Evolutionary conservation across 192 early-diverging fungal genomes (phyloP).

Genomic region (Backusella parvicylindrica): DNA sequence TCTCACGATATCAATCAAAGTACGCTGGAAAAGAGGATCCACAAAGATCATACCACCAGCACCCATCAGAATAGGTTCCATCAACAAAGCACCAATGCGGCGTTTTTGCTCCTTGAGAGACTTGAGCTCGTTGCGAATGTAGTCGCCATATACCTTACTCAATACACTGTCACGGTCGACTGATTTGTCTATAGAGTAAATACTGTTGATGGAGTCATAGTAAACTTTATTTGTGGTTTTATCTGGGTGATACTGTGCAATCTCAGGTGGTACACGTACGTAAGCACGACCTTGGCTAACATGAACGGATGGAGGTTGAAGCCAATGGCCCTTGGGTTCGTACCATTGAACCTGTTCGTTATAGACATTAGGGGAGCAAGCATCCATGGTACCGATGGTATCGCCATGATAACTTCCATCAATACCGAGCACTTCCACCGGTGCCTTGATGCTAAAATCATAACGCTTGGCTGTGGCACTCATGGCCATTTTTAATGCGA

Average conservation of each 20-base stretch:
- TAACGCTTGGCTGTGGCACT: slow-evolving; percentile 45
- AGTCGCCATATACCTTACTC: slow-evolving; percentile 34
- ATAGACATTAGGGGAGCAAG: slow-evolving; percentile 67
- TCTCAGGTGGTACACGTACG: slow-evolving; percentile 37
- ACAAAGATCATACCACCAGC: slow-evolving; percentile 85
- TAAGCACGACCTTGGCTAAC: slow-evolving; percentile 43
- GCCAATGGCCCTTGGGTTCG: slow-evolving; percentile 62
- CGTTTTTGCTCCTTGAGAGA: slow-evolving; percentile 35
- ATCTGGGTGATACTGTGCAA: slow-evolving; percentile 8
- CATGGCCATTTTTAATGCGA: slow-evolving; percentile 79
- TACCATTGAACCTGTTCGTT: slow-evolving; percentile 74
- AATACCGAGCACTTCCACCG: slow-evolving; percentile 60
- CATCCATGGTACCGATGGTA: slow-evolving; percentile 84
- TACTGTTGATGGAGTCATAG: slow-evolving; percentile 9
- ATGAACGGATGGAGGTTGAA: slow-evolving; percentile 58
- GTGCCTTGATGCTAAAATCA: slow-evolving; percentile 25
- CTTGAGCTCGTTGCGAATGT: slow-evolving; percentile 39
- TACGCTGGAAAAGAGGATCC: slow-evolving; percentile 73
- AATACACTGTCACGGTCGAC: slow-evolving; percentile 19
- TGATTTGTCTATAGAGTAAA: slow-evolving; percentile 18
- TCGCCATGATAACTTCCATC: slow-evolving; percentile 85
- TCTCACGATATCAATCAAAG: slow-evolving; percentile 53
- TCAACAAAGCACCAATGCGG: slow-evolving; percentile 56
- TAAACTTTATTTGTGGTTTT: not conserved
- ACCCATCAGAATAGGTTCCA: slow-evolving; percentile 80